Evolutionary conservation across 139 green algal species (phyloP).

Genomic region (Monoraphidium neglectum): DNA sequence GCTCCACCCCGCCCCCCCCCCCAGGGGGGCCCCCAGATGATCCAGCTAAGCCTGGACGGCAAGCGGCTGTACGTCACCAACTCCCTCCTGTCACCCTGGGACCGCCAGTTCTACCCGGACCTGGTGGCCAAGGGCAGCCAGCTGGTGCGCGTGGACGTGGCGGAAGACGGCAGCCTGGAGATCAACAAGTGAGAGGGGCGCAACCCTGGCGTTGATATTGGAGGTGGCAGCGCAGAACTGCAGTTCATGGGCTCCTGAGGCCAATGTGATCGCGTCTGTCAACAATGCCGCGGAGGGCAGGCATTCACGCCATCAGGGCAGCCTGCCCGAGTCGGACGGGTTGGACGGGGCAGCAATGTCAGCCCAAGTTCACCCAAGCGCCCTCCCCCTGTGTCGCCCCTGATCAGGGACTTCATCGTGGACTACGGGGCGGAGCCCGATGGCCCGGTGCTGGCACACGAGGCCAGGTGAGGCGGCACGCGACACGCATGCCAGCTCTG

Average conservation of each 20-base stretch:
- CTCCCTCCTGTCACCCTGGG: constrained; percentile 70
- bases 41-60: constrained; percentile 83
- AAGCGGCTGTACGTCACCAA: constrained; percentile 86
- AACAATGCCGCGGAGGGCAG: too few relatives aligned
- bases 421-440: constrained; percentile 82
- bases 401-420: constrained; percentile 69
- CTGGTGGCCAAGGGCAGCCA: constrained; percentile 65
- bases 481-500: constrained; percentile 53
- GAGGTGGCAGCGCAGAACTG: too few relatives aligned
- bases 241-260: too few relatives aligned
- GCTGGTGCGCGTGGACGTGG: constrained; percentile 70
- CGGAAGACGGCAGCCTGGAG: constrained; percentile 62
- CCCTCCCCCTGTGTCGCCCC: too few relatives aligned
- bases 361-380: too few relatives aligned
- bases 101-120: constrained; percentile 84
- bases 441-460: constrained; percentile 80
- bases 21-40: constrained; percentile 83
- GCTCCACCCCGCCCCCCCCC: too few relatives aligned
- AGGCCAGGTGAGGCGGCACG: constrained; percentile 78
- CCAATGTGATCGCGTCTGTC: too few relatives aligned
- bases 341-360: too few relatives aligned
- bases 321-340: too few relatives aligned
- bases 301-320: too few relatives aligned
- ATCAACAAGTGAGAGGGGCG: constrained; percentile 48
- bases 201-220: too few relatives aligned